These are phyloP conservation scores for Leccinum sublutescens DNA, from an alignment of 768 basidiomycete genomes.

Conservation along the genomic window DNA sequence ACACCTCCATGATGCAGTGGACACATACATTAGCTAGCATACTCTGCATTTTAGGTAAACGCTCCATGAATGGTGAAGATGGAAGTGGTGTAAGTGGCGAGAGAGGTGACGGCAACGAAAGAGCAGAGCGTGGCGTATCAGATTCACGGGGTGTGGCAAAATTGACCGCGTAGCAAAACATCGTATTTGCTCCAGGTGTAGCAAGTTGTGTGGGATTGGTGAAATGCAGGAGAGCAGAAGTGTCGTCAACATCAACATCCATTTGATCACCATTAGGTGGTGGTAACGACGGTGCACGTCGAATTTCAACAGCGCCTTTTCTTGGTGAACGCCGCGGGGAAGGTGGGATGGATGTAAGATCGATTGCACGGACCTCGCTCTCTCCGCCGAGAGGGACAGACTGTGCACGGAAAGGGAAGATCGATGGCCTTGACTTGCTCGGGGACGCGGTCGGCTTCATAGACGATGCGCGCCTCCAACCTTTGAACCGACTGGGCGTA, in stretches of 20 bases:
- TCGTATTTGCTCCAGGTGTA: constrained; percentile 9
- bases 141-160: constrained; percentile 27
- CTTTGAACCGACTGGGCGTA: constrained; percentile 1
- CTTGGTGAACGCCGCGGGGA: constrained; percentile 30
- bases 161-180: constrained; percentile 27
- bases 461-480: constrained; percentile 22
- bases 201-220: constrained; percentile 14
- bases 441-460: constrained; percentile 20
- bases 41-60: constrained; percentile 8
- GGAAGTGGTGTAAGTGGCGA: constrained; percentile 54
- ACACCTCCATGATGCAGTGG: neutral
- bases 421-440: constrained; percentile 4
- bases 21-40: constrained; percentile 21
- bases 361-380: constrained; percentile 14
- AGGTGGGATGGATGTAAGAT: constrained; percentile 22
- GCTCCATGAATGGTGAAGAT: constrained; percentile 39
- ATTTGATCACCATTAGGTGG: constrained; percentile 21
- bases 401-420: constrained; percentile 24
- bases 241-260: constrained; percentile 23
- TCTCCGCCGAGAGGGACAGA: constrained; percentile 29
- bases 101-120: constrained; percentile 23
- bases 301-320: constrained; percentile 21
- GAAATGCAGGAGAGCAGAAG: constrained; percentile 22
- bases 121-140: neutral
- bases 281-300: constrained; percentile 25